Evolutionary conservation across 1,139 yeast species (phyloP), one percentile per base, ranked within the genome.

Genomic region (Lodderomyces parapsilosis): DNA sequence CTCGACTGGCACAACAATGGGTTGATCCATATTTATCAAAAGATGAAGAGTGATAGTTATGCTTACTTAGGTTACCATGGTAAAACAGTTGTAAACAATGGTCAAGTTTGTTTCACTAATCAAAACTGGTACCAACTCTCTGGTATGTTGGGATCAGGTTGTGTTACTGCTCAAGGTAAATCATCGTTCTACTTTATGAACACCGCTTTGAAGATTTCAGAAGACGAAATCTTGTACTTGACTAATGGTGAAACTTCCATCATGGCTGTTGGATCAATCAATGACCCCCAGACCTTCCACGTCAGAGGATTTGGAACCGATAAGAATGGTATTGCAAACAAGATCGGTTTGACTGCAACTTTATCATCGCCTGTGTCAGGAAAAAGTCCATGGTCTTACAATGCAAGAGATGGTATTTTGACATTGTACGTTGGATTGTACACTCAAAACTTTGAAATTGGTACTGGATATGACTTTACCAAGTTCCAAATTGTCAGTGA

Each of bases 21-120:
- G 25, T 46, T 58, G 17, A 49, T 66, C 37, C 52, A 49, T 14
- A 60, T 65, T 41, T 50, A 49, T 31, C 65, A 59, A 44, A 44
- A 45, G 6, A 38, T 50, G 11, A 58, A 63, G 48, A 41, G 50
- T 25, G 28, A 49, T 13, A 60, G 61, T 10, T 41, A 45, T 13
- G 54, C 54, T 27, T 45, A 50, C 18, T 56, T 63, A 24, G 67
- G 68, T 35, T 39, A 49, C 13, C 36, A 53, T 10, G 18, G 22
- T n/a, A n/a, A n/a, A n/a, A n/a, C n/a, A n/a, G n/a, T n/a, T n/a
- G n/a, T n/a, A n/a, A n/a, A n/a, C n/a, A 17, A 38, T 31, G 65
- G 63, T 43, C 53, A 51, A 38, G 60, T 60, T 34, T 65, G 70
- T 56, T 54, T 66, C 38, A 45, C 47, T 31, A 56, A 61, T 42